Evolutionary conservation across 129 eudicot genomes (phyloP).

Genomic region (Saposhnikovia divaricata): DNA sequence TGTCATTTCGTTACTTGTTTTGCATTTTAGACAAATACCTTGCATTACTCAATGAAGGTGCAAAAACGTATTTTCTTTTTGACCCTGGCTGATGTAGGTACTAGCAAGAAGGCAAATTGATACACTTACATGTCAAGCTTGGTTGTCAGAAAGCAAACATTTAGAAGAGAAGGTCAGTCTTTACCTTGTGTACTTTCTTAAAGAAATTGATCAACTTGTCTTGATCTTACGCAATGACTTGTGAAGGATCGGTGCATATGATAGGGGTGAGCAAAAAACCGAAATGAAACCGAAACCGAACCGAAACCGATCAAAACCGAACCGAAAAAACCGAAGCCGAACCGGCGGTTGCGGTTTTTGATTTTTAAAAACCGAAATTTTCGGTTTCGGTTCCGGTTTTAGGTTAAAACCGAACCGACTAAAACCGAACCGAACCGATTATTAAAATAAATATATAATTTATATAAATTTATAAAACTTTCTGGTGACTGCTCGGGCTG

Average conservation of each 20-base stretch:
- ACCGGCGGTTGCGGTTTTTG: no score
- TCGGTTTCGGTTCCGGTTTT: no score
- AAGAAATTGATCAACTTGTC: background rate
- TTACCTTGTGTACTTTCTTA: background rate
- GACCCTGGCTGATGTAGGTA: constrained; percentile 32
- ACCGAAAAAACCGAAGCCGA: no score
- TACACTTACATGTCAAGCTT: constrained; percentile 63
- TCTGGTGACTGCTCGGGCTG: no score
- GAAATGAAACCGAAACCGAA: no score
- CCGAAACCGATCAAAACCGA: no score
- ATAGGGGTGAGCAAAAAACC: no score
- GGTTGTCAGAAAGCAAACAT: constrained; percentile 57
- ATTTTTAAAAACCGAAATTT: no score
- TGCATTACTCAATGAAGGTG: background rate
- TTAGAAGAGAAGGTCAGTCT: constrained; percentile 58
- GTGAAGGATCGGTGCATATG: background rate
- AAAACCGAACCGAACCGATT: no score
- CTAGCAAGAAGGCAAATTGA: constrained; percentile 64
- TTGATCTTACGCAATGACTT: background rate
- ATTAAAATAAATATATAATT: no score
- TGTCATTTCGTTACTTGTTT: background rate
- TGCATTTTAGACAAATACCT: background rate
- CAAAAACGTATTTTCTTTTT: background rate
- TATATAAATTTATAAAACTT: no score
- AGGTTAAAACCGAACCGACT: no score